Evolutionary conservation across 768 basidiomycete species (phyloP).

Genomic region (Tephrocybe sp.): DNA sequence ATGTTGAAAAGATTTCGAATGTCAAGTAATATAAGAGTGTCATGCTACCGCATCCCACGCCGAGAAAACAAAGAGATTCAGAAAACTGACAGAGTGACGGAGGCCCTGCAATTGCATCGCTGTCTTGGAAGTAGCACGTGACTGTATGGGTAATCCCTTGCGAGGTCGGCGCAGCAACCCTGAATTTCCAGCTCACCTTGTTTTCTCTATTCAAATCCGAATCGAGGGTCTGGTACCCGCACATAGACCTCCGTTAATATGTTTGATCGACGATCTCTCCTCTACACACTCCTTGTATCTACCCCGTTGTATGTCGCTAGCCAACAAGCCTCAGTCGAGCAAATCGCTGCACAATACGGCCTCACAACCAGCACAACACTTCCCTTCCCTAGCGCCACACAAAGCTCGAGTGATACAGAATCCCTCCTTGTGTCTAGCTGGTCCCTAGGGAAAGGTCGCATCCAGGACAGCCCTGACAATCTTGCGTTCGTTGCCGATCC

Average conservation of each 20-base stretch:
- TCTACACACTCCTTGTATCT: constrained; percentile 16
- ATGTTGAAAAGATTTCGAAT: too few species aligned
- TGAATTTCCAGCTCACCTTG: not conserved
- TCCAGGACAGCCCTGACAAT: constrained; percentile 56
- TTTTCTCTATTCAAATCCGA: too few species aligned
- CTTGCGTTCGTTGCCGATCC: constrained; percentile 67
- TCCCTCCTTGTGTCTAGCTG: constrained; percentile 53
- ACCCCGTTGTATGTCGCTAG: constrained; percentile 21
- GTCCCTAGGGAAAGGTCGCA: constrained; percentile 57
- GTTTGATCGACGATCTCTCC: constrained; percentile 11
- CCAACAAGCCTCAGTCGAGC: constrained; percentile 29
- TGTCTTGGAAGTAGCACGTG: too few species aligned
- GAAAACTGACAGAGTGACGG: too few species aligned
- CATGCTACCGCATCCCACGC: too few species aligned
- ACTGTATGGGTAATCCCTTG: too few species aligned
- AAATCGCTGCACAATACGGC: constrained; percentile 48
- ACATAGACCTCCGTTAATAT: not conserved
- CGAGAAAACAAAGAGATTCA: too few species aligned
- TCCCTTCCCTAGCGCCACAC: constrained; percentile 64
- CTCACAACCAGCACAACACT: constrained; percentile 60
- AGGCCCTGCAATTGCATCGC: too few species aligned
- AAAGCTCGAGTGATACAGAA: constrained; percentile 46
- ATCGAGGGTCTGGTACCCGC: constrained; percentile 5
- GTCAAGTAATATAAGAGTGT: too few species aligned
- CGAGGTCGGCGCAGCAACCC: too few species aligned